Percentiles rank a stretch among this genome's conserved stretches.
Evolutionary conservation across 257 asterid genomes (phyloP).

Genomic region (Agastache rugosa): DNA sequence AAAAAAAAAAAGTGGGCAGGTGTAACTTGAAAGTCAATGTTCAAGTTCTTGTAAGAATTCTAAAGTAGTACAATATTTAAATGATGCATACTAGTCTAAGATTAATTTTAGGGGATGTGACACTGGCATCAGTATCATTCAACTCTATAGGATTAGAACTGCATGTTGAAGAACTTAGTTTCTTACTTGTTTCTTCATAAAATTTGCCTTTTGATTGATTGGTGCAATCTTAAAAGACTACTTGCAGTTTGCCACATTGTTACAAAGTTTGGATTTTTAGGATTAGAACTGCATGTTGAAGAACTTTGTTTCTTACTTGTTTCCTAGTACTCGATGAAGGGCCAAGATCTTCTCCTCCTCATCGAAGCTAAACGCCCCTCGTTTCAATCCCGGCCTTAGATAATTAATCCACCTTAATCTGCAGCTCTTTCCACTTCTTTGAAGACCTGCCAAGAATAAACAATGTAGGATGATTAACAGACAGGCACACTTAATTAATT

Average conservation of each 20-base stretch:
- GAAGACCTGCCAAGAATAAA: constrained; percentile 58
- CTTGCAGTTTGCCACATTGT: neutral
- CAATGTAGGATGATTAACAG: neutral
- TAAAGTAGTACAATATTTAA: neutral
- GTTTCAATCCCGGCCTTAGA: constrained; percentile 78
- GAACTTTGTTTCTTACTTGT: constrained; percentile 69
- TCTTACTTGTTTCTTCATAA: too few species aligned
- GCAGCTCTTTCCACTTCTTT: constrained; percentile 94
- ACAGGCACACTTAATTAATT: neutral
- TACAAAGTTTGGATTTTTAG: too few species aligned
- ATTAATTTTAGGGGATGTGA: neutral
- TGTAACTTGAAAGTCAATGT: constrained; percentile 41
- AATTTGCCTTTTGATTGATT: neutral
- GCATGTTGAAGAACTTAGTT: too few species aligned
- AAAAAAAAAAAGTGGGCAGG: constrained; percentile 10
- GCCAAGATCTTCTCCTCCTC: constrained; percentile 67
- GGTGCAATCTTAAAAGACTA: neutral
- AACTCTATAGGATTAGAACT: too few species aligned
- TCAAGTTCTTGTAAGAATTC: constrained; percentile 13
- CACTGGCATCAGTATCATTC: neutral
- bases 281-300: neutral
- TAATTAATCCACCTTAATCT: constrained; percentile 90
- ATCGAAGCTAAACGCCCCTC: constrained; percentile 61
- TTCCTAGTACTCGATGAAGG: constrained; percentile 80
- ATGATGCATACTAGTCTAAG: neutral